Evolutionary conservation across 2,329 filamentous ascomycete genomes (phyloP).

Genomic region (Aspergillus sp.): DNA sequence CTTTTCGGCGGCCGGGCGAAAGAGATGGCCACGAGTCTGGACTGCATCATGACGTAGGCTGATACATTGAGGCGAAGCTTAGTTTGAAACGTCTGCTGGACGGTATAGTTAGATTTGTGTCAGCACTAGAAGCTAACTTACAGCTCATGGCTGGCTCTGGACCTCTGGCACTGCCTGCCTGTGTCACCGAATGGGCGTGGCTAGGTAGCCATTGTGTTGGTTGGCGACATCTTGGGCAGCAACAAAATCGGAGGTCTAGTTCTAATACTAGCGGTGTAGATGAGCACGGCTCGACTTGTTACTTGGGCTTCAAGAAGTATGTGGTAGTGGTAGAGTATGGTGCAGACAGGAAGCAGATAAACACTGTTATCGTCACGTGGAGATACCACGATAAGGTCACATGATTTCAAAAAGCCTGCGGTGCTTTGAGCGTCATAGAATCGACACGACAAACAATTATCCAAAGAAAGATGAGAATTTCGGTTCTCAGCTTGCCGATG

Average conservation of each 20-base stretch:
- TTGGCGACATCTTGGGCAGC: neutral
- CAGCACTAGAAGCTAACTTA: neutral
- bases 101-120: neutral
- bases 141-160: neutral
- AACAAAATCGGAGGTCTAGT: neutral
- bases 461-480: neutral
- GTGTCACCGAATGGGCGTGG: neutral
- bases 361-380: constrained; percentile 1
- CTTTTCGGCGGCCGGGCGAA: no score
- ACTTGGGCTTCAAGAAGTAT: no score
- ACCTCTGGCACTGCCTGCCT: no score
- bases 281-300: neutral
- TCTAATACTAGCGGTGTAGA: neutral
- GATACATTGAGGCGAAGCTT: neutral
- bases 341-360: neutral
- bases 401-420: neutral
- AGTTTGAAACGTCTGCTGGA: neutral
- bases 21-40: neutral
- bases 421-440: neutral
- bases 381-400: constrained; percentile 1
- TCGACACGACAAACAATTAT: neutral
- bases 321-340: neutral
- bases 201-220: neutral
- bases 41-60: neutral
- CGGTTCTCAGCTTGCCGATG: neutral